Evolutionary conservation across 2,329 filamentous ascomycete species (phyloP), one percentile per base, ranked within the genome.

Genomic region (Calonectria multiphialidica): DNA sequence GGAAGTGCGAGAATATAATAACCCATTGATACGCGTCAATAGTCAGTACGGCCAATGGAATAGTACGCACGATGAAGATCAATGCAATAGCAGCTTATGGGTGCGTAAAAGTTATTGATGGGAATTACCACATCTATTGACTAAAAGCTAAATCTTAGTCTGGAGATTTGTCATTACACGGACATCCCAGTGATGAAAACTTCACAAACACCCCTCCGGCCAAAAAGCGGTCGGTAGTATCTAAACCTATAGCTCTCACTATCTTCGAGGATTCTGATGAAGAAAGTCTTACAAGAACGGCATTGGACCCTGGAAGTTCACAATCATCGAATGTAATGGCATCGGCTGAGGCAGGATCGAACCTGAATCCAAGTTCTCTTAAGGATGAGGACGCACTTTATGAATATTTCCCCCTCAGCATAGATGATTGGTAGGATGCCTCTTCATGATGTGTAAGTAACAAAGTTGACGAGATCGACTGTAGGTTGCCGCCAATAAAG

Each of bases 381-480:
- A 90, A 92, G 74, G 90, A 92, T 73, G 12, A n/a, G 25, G 90
- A 92, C 77, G 86, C 96, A 75, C 86, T 98, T 21, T 98, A 98
- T 81, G 96, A 98, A 84, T 98, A 98, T 81, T 98, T 98, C 75
- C 96, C 96, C 0, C 88, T 98, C 16, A 95, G 93, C 57, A 85
- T 98, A 71, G 95, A 98, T 82, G 96, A 98, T 80, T 98, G 94
- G 94, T 90, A 82, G 79, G 84, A 67, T 47, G 3, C 40, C 15
- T 30, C 23, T n/a, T 30, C 81, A 6, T 35, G 25, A 21, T 37
- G 2, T 3, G 10, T 35, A 23, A 3, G 3, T 4, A 15, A 4
- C 28, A 16, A 2, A 50, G 30, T 45, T 66, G 18, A 66, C 66
- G 64, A 68, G 33, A 78, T 44, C 4, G 33, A 33, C 18, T 40